phyloP scores from a whole-genome alignment of 257 asterid genomes.

The Coffea eugenioides region DNA sequence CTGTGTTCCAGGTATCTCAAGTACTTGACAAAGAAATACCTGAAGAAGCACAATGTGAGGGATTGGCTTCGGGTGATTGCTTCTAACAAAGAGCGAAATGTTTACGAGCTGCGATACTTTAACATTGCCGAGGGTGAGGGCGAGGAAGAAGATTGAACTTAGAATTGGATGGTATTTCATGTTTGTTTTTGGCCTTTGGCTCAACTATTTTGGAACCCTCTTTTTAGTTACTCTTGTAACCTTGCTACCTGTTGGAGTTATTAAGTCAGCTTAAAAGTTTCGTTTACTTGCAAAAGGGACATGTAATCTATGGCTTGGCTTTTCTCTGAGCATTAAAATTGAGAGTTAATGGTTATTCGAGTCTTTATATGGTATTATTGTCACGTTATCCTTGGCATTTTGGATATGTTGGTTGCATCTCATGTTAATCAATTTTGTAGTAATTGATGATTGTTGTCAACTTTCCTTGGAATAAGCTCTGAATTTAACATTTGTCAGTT shows the following conservation, averaged over 20 bases:
- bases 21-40: conserved; percentile 72
- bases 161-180: neutral
- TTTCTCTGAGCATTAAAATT: neutral
- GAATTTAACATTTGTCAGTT: neutral
- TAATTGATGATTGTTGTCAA: neutral
- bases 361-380: neutral
- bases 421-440: neutral
- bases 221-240: neutral
- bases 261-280: conserved; percentile 11
- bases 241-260: neutral
- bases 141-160: conserved; percentile 29
- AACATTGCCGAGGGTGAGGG: conserved; percentile 85
- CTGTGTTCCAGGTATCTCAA: conserved; percentile 53
- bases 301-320: conserved; percentile 8
- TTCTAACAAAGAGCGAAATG: conserved; percentile 71
- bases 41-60: conserved; percentile 78
- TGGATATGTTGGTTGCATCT: neutral
- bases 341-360: neutral
- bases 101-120: conserved; percentile 73
- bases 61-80: conserved; percentile 88
- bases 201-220: neutral
- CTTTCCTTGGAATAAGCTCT: neutral
- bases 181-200: neutral
- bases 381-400: neutral
- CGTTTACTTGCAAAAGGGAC: conserved; percentile 2